phyloP scores from a whole-genome alignment of 2,329 filamentous ascomycete species.

The Pseudogymnoascus sp. region DNA sequence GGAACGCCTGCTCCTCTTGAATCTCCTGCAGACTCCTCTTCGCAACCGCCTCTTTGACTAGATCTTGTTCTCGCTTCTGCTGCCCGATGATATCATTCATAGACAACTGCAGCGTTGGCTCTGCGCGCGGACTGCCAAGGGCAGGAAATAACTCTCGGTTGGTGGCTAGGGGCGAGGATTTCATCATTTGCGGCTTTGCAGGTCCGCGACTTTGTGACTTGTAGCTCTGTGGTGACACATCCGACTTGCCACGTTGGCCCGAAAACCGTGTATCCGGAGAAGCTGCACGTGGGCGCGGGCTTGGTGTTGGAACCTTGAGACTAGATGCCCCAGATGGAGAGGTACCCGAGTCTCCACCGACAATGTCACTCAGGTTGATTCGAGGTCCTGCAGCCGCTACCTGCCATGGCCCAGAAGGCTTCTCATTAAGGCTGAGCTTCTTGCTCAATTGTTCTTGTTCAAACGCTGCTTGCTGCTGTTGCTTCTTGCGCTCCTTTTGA shows the following conservation, averaged over 20 bases:
- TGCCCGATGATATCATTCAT: slow-evolving; percentile 85
- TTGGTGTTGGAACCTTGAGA: slow-evolving; percentile 26
- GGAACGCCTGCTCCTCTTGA: slow-evolving; percentile 92
- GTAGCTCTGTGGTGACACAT: neutral
- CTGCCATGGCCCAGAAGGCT: slow-evolving; percentile 59
- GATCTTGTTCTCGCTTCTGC: slow-evolving; percentile 77
- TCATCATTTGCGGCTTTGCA: slow-evolving; percentile 13
- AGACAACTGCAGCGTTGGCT: slow-evolving; percentile 56
- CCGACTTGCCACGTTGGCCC: slow-evolving; percentile 39
- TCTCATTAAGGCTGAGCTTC: slow-evolving; percentile 15
- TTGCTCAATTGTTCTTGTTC: slow-evolving; percentile 21
- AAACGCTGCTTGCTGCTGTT: slow-evolving; percentile 54
- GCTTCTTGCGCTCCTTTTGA: slow-evolving; percentile 85
- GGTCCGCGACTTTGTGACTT: slow-evolving; percentile 33
- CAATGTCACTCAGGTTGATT: slow-evolving; percentile 44
- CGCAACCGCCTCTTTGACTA: slow-evolving; percentile 73
- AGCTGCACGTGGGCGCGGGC: slow-evolving; percentile 37
- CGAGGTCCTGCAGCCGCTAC: slow-evolving; percentile 43
- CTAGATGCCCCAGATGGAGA: slow-evolving; percentile 26
- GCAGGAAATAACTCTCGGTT: neutral
- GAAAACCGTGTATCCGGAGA: slow-evolving; percentile 59
- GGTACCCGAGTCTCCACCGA: slow-evolving; percentile 25
- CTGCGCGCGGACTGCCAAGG: neutral
- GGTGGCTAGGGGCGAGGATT: neutral
- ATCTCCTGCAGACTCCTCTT: slow-evolving; percentile 91